phyloP scores from a whole-genome alignment of 345 rosid species.

The Brassica nigra region DNA sequence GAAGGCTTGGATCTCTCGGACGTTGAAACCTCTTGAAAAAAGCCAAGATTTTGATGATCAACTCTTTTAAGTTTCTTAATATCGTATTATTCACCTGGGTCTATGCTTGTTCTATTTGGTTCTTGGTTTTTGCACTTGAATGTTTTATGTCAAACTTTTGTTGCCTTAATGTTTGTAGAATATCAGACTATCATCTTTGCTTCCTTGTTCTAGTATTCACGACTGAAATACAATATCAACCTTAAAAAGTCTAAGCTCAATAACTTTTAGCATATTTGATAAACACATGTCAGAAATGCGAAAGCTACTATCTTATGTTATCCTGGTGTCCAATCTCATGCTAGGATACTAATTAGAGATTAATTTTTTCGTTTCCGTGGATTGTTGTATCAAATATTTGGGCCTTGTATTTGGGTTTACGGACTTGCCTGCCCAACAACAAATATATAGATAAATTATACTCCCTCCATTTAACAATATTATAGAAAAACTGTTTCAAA shows the following conservation, averaged over 20 bases:
- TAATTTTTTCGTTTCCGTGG: background rate
- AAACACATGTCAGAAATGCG: too few relatives aligned
- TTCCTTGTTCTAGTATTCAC: background rate
- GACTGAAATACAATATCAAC: background rate
- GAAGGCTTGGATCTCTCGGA: constrained; percentile 81
- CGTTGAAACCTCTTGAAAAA: constrained; percentile 66
- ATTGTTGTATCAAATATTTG: background rate
- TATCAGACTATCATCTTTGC: background rate
- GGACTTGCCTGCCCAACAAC: background rate
- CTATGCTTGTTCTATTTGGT: background rate
- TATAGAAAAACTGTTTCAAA: too few relatives aligned
- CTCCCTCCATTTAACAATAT: too few relatives aligned
- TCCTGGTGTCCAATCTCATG: background rate
- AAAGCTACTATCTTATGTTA: background rate
- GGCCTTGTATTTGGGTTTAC: background rate
- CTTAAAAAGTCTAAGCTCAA: too few relatives aligned
- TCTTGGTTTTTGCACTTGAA: constrained; percentile 21
- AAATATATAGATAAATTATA: background rate
- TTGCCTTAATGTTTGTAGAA: constrained; percentile 34
- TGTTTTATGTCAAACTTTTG: constrained; percentile 31
- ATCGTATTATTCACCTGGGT: constrained; percentile 5
- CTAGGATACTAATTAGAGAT: too few relatives aligned
- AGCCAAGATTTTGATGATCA: constrained; percentile 25
- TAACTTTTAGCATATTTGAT: too few relatives aligned
- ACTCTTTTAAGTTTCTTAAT: background rate